Conservation (phyloP, 257 asterid genomes). For the Solanum clarkiae region DNA sequence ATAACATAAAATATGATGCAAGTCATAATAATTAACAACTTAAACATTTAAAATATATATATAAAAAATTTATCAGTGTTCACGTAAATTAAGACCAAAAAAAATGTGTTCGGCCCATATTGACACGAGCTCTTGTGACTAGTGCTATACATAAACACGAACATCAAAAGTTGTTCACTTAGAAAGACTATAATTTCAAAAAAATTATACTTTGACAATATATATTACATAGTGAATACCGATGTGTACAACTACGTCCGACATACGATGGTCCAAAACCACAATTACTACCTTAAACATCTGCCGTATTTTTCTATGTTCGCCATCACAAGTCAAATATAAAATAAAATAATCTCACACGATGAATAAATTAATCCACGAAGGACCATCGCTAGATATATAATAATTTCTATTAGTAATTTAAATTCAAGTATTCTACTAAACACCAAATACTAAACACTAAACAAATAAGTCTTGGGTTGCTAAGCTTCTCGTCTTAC, state of each 20-base stretch:
- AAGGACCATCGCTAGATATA: neutral
- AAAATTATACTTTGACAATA: no score
- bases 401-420: neutral
- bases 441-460: neutral
- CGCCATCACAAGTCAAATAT: neutral
- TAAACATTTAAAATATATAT: no score
- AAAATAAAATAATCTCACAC: neutral
- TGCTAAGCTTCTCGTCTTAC: slow-evolving; percentile 4
- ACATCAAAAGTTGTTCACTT: neutral
- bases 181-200: neutral
- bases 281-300: slow-evolving; percentile 1
- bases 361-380: neutral
- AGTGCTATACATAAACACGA: no score
- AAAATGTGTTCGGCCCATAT: no score
- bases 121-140: no score
- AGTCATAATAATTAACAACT: no score
- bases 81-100: no score
- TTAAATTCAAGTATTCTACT: neutral
- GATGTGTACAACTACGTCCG: neutral
- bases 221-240: neutral
- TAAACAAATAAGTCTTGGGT: neutral
- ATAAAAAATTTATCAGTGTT: no score
- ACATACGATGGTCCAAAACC: slow-evolving; percentile 11
- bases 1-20: no score
- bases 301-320: slow-evolving; percentile 8